Conservation (phyloP, 176 grass and related monocot genomes). For the Elaeis guineensis region DNA sequence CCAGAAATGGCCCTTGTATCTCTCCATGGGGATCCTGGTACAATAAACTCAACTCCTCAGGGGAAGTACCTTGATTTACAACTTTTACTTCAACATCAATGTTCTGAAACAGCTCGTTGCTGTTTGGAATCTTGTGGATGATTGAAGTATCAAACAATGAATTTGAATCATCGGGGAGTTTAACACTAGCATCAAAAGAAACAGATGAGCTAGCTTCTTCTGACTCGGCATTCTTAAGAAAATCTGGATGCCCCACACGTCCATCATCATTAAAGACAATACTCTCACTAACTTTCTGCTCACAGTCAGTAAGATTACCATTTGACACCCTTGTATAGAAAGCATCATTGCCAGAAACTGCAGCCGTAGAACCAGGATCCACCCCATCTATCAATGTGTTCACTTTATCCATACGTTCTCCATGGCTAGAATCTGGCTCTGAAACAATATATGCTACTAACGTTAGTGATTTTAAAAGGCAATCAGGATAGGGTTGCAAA, state of each 20-base stretch:
- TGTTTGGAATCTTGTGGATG: constrained; percentile 11
- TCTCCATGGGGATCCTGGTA: constrained; percentile 90
- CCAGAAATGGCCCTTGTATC: constrained; percentile 85
- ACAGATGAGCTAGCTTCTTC: not conserved
- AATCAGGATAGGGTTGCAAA: too few relatives aligned
- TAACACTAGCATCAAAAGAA: constrained; percentile 24
- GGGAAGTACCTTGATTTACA: constrained; percentile 25
- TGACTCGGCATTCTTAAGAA: constrained; percentile 8
- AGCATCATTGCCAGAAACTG: constrained; percentile 33
- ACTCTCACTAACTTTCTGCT: constrained; percentile 12
- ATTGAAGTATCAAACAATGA: constrained; percentile 35
- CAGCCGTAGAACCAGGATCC: constrained; percentile 20
- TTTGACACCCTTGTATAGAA: constrained; percentile 23
- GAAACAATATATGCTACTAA: constrained; percentile 5
- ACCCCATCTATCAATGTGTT: too few relatives aligned
- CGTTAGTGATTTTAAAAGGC: too few relatives aligned
- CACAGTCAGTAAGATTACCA: constrained; percentile 9
- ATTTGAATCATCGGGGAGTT: constrained; percentile 51
- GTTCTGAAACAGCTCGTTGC: constrained; percentile 1
- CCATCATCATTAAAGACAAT: constrained; percentile 8
- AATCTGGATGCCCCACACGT: constrained; percentile 11
- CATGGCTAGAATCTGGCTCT: constrained; percentile 27
- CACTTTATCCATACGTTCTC: constrained; percentile 16
- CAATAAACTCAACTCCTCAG: constrained; percentile 81
- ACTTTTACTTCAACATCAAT: constrained; percentile 25